These are phyloP conservation scores for Myriangium duriaei DNA, from an alignment of 2,329 filamentous ascomycete genomes.

Conservation along the genomic window DNA sequence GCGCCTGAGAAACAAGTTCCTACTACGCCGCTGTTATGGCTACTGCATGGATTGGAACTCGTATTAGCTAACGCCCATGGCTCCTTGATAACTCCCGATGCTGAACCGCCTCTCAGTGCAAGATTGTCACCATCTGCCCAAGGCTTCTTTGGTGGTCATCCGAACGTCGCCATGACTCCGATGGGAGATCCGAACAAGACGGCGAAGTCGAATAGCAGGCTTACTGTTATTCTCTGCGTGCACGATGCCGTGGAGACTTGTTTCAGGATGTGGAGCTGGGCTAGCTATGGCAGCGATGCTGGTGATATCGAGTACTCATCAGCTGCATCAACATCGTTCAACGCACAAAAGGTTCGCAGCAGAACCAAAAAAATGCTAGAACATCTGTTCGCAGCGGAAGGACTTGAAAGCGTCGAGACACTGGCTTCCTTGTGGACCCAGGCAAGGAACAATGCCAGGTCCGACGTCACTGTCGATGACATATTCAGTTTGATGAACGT, in stretches of 20 bases:
- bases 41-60: constrained; percentile 88
- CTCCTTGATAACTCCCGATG: constrained; percentile 27
- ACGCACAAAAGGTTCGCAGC: constrained; percentile 81
- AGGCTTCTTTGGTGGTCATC: constrained; percentile 63
- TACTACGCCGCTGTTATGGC: constrained; percentile 56
- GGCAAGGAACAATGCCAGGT: constrained; percentile 29
- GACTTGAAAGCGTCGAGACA: constrained; percentile 85
- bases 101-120: background rate
- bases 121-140: constrained; percentile 42
- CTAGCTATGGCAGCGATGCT: constrained; percentile 48
- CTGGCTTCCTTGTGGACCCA: constrained; percentile 71
- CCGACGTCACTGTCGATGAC: constrained; percentile 42
- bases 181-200: constrained; percentile 62
- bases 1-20: constrained; percentile 18
- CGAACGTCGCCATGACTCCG: constrained; percentile 84
- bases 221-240: constrained; percentile 91
- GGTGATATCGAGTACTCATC: constrained; percentile 49
- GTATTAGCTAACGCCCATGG: constrained; percentile 80
- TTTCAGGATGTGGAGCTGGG: constrained; percentile 93
- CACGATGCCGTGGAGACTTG: constrained; percentile 90
- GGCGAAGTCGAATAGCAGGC: constrained; percentile 77
- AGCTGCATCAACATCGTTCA: constrained; percentile 74
- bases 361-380: constrained; percentile 77
- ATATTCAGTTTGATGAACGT: constrained; percentile 83
- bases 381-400: constrained; percentile 84